Base-by-base conservation (phyloP, 495 filamentous ascomycete genomes). In the Acidiella bohemica region DNA sequence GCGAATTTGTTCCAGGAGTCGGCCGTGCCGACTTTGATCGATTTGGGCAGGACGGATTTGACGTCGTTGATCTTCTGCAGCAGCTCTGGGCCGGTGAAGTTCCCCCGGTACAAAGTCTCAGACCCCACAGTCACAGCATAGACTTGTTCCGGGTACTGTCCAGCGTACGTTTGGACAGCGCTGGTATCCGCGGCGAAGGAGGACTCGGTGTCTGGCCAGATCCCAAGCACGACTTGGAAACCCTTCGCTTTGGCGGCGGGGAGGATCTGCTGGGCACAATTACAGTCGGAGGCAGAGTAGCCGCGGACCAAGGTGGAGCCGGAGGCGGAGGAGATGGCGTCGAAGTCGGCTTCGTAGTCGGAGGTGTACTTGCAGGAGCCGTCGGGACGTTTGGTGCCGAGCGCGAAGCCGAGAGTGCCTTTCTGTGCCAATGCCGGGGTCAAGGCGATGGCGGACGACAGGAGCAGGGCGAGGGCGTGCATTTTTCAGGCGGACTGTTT, bases 1-100 rank as follows among this genome's bases (percentile, higher is more conserved):
- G 71, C 68, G 52, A 69, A 78, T 60, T 80, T 83, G 66, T 86
- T 86, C 82, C 82, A 88, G 56, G 68, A 74, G 62, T 88, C 82
- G 4, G 81, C 82, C 14, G 78, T 84, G 39, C 82, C 82, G 26
- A 87, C 70, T 53, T 72, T 73, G 48, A 39, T 20, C 2, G 76
- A 59, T 32, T 30, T 42, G 56, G 69, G 53, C 69, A 73, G 31
- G 62, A 56, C 11, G 10, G 59, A 55, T 59, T 73, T 70, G 20
- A 80, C 68, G 30, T 72, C 66, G 34, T 72, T 57, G 57, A 87
- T 83, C 51, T 76, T 74, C 24, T 54, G 57, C 41, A 75, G 57
- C 27, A 88, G 73, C 46, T 75, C 55, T 7, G 62, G 54, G 13
- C 72, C 81, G 25, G 70, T 81, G 55, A 84, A 67, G 55, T 75